Evolutionary conservation across 2,329 filamentous ascomycete species (phyloP).

Genomic region (Xylaria sp.): DNA sequence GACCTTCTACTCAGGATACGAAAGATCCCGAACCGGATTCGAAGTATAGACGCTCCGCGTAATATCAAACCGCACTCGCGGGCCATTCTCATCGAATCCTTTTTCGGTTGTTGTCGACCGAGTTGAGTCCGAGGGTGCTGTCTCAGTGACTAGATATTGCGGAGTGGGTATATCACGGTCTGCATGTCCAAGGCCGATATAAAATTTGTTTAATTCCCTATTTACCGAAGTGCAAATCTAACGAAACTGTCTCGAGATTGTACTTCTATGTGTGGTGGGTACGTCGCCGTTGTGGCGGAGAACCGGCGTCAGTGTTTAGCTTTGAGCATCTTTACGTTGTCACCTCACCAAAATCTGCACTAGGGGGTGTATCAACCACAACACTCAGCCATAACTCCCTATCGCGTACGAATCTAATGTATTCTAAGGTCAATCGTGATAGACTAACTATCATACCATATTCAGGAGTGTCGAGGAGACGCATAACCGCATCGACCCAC

Average conservation of each 20-base stretch:
- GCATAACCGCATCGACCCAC: conserved; percentile 31
- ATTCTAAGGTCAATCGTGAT: conserved; percentile 20
- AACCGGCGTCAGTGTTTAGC: conserved; percentile 42
- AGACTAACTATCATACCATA: conserved; percentile 20
- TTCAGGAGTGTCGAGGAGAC: conserved; percentile 8
- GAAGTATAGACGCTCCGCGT: not conserved
- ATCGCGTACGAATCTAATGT: conserved; percentile 16
- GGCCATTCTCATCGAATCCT: not conserved
- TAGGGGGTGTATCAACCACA: conserved; percentile 29
- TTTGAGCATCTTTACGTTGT: conserved; percentile 42
- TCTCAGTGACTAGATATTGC: not conserved
- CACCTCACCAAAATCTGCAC: conserved; percentile 43
- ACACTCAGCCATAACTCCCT: conserved; percentile 41
- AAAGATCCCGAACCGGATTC: not conserved
- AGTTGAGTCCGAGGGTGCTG: not conserved
- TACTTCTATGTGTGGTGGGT: conserved; percentile 39
- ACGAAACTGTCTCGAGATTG: conserved; percentile 14
- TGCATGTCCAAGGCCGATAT: not conserved
- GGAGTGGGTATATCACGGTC: not conserved
- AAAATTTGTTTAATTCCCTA: not conserved
- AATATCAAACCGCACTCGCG: conserved; percentile 6
- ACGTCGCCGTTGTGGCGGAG: conserved; percentile 43
- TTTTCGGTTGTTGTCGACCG: not conserved
- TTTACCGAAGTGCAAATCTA: not conserved
- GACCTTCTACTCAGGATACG: not conserved